phyloP scores from a whole-genome alignment of 768 basidiomycete genomes.

The Tephrocybe sp. region DNA sequence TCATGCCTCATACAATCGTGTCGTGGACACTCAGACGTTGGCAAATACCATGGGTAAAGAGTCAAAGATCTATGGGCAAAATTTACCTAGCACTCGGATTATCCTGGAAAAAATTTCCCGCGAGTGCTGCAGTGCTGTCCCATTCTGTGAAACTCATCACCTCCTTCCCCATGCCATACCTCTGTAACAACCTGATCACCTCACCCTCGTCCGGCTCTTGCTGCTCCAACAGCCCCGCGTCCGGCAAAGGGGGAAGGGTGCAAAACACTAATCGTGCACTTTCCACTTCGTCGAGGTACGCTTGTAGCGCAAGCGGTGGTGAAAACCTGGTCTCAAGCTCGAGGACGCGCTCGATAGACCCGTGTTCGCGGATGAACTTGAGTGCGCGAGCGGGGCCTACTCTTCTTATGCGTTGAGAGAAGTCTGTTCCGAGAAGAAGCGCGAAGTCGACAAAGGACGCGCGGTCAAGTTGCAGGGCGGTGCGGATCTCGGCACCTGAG shows the following conservation, averaged over 20 bases:
- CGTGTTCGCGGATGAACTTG: constrained; percentile 68
- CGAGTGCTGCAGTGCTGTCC: constrained; percentile 43
- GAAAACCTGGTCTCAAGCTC: constrained; percentile 47
- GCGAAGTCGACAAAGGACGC: constrained; percentile 77
- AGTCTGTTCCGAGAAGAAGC: constrained; percentile 87
- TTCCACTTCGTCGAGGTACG: constrained; percentile 64
- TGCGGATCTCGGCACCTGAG: constrained; percentile 60
- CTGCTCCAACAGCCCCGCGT: constrained; percentile 30
- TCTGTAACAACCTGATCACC: constrained; percentile 45
- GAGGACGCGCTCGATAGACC: constrained; percentile 70
- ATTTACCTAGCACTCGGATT: constrained; percentile 40
- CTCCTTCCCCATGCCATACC: constrained; percentile 44
- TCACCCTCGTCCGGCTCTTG: constrained; percentile 35
- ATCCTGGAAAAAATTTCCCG: constrained; percentile 68
- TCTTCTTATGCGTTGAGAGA: constrained; percentile 79
- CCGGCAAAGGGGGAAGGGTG: constrained; percentile 63
- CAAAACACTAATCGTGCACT: constrained; percentile 62
- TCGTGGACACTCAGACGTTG: too few relatives aligned
- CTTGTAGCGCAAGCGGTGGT: constrained; percentile 41
- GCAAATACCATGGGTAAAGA: too few relatives aligned
- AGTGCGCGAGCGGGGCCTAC: constrained; percentile 79
- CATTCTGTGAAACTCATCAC: constrained; percentile 34
- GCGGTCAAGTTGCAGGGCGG: constrained; percentile 52
- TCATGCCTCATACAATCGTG: too few relatives aligned
- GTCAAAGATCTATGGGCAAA: too few relatives aligned